phyloP scores from a whole-genome alignment of 1,139 yeast genomes.

The Yamadazyma sp. region DNA sequence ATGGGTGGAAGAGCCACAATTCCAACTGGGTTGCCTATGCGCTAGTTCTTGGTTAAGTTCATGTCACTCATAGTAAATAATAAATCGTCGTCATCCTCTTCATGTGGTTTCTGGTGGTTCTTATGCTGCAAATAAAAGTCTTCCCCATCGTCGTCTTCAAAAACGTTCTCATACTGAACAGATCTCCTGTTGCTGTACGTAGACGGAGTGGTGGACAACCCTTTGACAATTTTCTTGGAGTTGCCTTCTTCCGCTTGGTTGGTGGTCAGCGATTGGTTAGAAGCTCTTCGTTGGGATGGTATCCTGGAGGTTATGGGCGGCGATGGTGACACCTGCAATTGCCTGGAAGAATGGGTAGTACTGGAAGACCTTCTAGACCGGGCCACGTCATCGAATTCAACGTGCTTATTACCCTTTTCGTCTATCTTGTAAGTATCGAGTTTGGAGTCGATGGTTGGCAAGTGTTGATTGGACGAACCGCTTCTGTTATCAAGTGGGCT shows the following conservation, averaged over 20 bases:
- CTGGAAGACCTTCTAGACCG: neutral
- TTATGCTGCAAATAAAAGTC: constrained; percentile 18
- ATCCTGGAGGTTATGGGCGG: neutral
- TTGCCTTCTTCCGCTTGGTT: neutral
- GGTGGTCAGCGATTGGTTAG: constrained; percentile 10
- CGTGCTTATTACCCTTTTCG: constrained; percentile 22
- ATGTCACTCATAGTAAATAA: constrained; percentile 90
- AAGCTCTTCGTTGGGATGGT: neutral
- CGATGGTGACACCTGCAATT: neutral
- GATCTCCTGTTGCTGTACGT: constrained; percentile 25
- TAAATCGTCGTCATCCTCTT: constrained; percentile 72
- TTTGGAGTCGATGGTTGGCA: constrained; percentile 46
- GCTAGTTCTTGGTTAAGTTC: constrained; percentile 45
- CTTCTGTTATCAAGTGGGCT: constrained; percentile 33
- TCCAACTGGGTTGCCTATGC: neutral
- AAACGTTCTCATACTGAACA: constrained; percentile 50
- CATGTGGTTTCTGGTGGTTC: constrained; percentile 6
- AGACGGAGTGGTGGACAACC: constrained; percentile 42
- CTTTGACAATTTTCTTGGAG: constrained; percentile 20
- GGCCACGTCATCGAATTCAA: constrained; percentile 6
- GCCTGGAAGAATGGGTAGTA: neutral
- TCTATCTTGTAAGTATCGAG: constrained; percentile 18
- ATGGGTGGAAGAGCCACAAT: no score
- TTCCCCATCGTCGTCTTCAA: constrained; percentile 49
- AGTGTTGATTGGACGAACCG: constrained; percentile 18